Percentiles rank a stretch among this genome's conserved stretches.
Evolutionary conservation across 208 protist genomes (phyloP).

Genomic region (Crithidia thermophila): DNA sequence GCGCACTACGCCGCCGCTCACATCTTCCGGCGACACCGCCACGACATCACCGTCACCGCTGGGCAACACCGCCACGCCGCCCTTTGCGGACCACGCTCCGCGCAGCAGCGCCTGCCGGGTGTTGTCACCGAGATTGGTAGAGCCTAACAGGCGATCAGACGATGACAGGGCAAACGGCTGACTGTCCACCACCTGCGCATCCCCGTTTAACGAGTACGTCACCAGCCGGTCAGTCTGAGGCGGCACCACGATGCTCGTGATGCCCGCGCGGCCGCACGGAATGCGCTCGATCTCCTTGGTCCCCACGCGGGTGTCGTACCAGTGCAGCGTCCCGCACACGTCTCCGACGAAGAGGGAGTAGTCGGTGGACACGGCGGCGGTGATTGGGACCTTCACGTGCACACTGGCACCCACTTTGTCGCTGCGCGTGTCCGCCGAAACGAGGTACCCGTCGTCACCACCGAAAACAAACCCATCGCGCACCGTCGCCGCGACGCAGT

Average conservation of each 20-base stretch:
- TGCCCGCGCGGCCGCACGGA: constrained; percentile 34
- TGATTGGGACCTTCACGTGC: constrained; percentile 63
- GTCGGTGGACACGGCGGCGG: constrained; percentile 32
- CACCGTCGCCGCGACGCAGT: constrained; percentile 41
- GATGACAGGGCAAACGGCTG: constrained; percentile 73
- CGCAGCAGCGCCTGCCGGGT: constrained; percentile 45
- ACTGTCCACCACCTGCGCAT: constrained; percentile 49
- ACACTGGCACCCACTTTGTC: constrained; percentile 12
- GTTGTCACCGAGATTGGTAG: constrained; percentile 36
- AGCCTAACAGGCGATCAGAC: constrained; percentile 49
- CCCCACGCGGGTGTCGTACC: constrained; percentile 57
- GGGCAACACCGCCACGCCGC: constrained; percentile 33
- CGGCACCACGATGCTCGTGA: constrained; percentile 38
- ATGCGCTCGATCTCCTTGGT: constrained; percentile 38
- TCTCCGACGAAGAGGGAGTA: constrained; percentile 76
- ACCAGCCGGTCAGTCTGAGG: constrained; percentile 31
- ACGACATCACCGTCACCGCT: constrained; percentile 28
- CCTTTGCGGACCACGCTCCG: constrained; percentile 33
- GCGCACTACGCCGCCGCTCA: constrained; percentile 22
- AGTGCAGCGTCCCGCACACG: constrained; percentile 64
- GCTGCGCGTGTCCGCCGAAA: constrained; percentile 37
- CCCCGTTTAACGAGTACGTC: constrained; percentile 59
- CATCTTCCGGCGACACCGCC: constrained; percentile 14
- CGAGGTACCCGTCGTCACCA: constrained; percentile 83
- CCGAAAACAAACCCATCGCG: constrained; percentile 44